These are phyloP conservation scores for Exophiala sp. DNA, from an alignment of 2,329 filamentous ascomycete species.

Conservation along the genomic window DNA sequence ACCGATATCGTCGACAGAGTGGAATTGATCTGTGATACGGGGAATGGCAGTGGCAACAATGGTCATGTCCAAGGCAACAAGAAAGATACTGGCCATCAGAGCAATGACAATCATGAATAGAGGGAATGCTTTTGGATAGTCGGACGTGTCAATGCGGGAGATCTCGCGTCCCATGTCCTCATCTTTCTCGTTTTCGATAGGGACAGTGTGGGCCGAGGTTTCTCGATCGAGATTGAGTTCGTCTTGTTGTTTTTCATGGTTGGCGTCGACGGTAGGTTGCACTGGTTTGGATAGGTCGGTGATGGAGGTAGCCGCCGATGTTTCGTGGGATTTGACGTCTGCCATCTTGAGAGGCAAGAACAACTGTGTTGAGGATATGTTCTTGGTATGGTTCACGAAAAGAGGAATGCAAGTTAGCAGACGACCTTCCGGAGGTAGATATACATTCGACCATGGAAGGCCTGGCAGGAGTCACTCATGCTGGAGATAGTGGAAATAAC, in stretches of 20 bases:
- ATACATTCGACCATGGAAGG: neutral
- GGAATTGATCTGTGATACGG: constrained; percentile 36
- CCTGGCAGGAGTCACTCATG: neutral
- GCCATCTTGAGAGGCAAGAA: constrained; percentile 10
- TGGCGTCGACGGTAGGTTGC: constrained; percentile 2
- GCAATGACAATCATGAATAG: constrained; percentile 27
- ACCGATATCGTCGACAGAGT: constrained; percentile 32
- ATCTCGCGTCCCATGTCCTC: constrained; percentile 21
- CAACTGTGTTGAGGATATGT: neutral
- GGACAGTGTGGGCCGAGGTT: constrained; percentile 3
- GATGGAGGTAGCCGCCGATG: constrained; percentile 17
- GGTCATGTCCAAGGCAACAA: constrained; percentile 31
- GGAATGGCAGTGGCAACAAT: constrained; percentile 37
- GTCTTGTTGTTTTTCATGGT: constrained; percentile 9
- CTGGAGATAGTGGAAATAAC: constrained; percentile 1
- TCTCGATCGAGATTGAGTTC: constrained; percentile 2
- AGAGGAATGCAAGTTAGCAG: neutral
- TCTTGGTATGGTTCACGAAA: neutral
- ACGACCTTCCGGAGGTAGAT: neutral
- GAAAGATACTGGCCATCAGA: constrained; percentile 25
- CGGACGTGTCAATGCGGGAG: constrained; percentile 27
- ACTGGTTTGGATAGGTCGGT: constrained; percentile 24
- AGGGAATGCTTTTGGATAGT: constrained; percentile 26
- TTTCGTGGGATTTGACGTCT: constrained; percentile 8
- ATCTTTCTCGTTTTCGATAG: constrained; percentile 12